These are phyloP conservation scores for Petasospora fabianii DNA, from an alignment of 1,139 yeast species.

Conservation along the genomic window DNA sequence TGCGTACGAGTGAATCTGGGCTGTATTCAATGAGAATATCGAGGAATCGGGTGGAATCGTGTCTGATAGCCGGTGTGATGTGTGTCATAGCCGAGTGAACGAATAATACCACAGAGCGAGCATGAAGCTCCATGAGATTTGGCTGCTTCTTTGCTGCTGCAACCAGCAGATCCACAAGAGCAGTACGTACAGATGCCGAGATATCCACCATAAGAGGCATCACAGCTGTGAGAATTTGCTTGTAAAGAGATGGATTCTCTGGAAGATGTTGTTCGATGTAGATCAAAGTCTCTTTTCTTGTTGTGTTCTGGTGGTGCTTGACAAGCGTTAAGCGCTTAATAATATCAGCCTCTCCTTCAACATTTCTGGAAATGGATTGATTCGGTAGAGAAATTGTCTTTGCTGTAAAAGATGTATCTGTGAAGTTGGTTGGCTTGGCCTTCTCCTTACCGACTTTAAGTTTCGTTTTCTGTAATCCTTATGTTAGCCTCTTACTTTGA, in stretches of 20 bases:
- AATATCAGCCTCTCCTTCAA: conserved; percentile 42
- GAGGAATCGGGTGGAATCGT: conserved; percentile 60
- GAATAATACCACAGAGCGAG: conserved; percentile 63
- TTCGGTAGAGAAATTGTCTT: conserved; percentile 62
- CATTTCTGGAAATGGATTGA: conserved; percentile 31
- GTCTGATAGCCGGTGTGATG: conserved; percentile 61
- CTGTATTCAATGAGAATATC: conserved; percentile 46
- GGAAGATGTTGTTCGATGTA: conserved; percentile 47
- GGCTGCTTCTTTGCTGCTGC: conserved; percentile 49
- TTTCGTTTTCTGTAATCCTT: conserved; percentile 54
- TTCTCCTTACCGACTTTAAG: conserved; percentile 85
- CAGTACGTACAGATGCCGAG: conserved; percentile 60
- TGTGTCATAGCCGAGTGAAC: conserved; percentile 96
- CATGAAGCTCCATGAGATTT: conserved; percentile 63
- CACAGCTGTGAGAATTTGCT: conserved; percentile 52
- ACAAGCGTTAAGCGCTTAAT: conserved; percentile 60
- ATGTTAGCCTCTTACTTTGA: conserved; percentile 5
- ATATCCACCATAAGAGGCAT: conserved; percentile 61
- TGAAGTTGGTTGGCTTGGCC: conserved; percentile 65
- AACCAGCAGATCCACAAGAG: conserved; percentile 49
- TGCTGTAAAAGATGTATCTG: conserved; percentile 85
- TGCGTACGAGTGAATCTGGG: conserved; percentile 48
- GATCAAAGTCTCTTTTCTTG: conserved; percentile 69
- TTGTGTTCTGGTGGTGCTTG: conserved; percentile 71
- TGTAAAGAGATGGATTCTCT: conserved; percentile 49